Conservation (phyloP, 148 eudicot genomes). For the Linanthus parryae region DNA sequence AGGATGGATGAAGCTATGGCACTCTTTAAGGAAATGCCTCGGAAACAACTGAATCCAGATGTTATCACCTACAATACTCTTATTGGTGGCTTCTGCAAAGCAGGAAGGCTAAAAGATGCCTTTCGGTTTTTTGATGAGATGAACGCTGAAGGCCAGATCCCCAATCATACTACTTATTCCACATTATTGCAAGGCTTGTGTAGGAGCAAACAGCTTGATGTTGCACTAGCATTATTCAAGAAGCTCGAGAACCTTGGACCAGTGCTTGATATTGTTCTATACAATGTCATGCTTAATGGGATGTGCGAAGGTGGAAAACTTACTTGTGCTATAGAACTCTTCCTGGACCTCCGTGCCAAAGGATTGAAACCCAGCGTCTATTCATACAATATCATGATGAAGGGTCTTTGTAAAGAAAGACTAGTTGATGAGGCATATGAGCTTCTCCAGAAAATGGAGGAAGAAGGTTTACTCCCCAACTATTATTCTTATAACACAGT, state of each 20-base stretch:
- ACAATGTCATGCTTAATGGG: background rate
- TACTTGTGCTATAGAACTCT: background rate
- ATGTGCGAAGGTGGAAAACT: slow-evolving; percentile 6
- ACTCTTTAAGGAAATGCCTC: slow-evolving; percentile 53
- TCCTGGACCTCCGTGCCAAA: background rate
- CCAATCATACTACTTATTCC: background rate
- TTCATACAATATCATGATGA: slow-evolving; percentile 6
- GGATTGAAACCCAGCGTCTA: slow-evolving; percentile 1
- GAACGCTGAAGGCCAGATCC: slow-evolving; percentile 3
- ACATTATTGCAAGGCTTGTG: background rate
- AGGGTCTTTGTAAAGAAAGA: slow-evolving; percentile 6
- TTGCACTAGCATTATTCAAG: background rate
- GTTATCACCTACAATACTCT: slow-evolving; percentile 63
- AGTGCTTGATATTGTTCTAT: background rate
- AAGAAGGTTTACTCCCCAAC: slow-evolving; percentile 6
- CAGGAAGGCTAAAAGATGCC: slow-evolving; percentile 59
- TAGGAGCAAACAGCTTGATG: background rate
- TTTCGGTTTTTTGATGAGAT: slow-evolving; percentile 54
- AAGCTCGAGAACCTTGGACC: background rate
- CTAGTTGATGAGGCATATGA: slow-evolving; percentile 3
- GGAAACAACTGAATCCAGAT: slow-evolving; percentile 52
- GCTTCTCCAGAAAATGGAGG: slow-evolving; percentile 12
- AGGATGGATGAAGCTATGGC: slow-evolving; percentile 52
- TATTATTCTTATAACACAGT: slow-evolving; percentile 12
- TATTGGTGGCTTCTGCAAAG: slow-evolving; percentile 63